These are phyloP conservation scores for Haematococcus lacustris DNA, from an alignment of 139 green algal genomes.

Conservation along the genomic window DNA sequence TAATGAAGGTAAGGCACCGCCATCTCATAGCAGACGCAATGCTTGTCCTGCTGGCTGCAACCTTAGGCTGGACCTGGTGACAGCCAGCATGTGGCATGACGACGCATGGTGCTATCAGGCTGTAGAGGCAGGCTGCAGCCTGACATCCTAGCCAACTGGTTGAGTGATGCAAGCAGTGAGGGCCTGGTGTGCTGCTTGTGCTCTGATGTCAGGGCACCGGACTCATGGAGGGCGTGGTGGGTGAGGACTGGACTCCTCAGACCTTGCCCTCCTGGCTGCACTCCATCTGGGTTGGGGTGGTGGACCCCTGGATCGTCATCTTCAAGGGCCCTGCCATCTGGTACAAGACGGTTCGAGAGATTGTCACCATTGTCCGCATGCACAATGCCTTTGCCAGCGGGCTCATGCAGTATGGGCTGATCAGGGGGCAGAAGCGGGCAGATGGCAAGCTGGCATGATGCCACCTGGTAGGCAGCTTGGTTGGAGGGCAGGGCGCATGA, in stretches of 20 bases:
- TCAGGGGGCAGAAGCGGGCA: slow-evolving; percentile 26
- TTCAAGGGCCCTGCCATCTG: slow-evolving; percentile 68
- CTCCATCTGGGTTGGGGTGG: slow-evolving; percentile 88
- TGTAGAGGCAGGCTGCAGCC: too few relatives aligned
- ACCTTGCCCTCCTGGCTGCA: slow-evolving; percentile 88
- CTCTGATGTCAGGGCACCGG: slow-evolving; percentile 47
- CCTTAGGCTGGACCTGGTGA: too few relatives aligned
- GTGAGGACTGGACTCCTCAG: slow-evolving; percentile 77
- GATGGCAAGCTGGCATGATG: background rate
- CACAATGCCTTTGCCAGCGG: slow-evolving; percentile 66
- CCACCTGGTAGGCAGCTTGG: background rate
- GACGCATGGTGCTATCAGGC: too few relatives aligned
- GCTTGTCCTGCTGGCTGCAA: too few relatives aligned
- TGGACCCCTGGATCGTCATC: slow-evolving; percentile 90
- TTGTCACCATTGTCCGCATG: slow-evolving; percentile 91
- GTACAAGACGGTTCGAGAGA: slow-evolving; percentile 84
- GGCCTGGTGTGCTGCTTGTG: background rate
- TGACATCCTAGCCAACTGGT: too few relatives aligned
- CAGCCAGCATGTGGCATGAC: too few relatives aligned
- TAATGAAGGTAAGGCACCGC: too few relatives aligned
- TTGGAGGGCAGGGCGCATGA: too few relatives aligned
- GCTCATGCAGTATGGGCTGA: slow-evolving; percentile 70
- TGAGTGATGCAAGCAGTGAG: too few relatives aligned
- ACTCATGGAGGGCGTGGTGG: slow-evolving; percentile 41
- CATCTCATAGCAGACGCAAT: too few relatives aligned